Percentiles rank a stretch among this genome's conserved stretches.
These are phyloP conservation scores for Fusarium papillatum DNA, from an alignment of 2,329 filamentous ascomycete genomes.

Conservation along the genomic window DNA sequence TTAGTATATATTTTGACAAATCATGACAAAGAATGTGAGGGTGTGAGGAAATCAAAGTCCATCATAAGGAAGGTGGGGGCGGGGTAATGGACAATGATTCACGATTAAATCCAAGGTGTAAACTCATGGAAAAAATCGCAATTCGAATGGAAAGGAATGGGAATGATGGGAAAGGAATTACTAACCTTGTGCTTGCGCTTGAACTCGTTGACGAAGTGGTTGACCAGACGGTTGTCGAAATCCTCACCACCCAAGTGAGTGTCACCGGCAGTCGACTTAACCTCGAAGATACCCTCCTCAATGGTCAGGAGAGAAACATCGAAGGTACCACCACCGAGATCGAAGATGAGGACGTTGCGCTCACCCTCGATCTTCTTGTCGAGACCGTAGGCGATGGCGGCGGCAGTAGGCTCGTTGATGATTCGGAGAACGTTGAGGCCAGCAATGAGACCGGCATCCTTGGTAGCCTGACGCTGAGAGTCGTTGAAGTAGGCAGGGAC, in stretches of 20 bases:
- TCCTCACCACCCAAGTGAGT: constrained; percentile 97
- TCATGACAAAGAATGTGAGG: neutral
- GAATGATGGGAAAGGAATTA: neutral
- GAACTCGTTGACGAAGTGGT: constrained; percentile 98
- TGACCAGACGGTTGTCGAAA: constrained; percentile 95
- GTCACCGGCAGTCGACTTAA: constrained; percentile 98
- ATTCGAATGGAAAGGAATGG: neutral
- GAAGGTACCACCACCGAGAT: constrained; percentile 99
- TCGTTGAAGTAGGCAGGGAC: constrained; percentile 99
- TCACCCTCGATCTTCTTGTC: constrained; percentile 98
- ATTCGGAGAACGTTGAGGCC: constrained; percentile 99
- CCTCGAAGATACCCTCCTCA: constrained; percentile 99
- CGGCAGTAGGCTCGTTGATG: constrained; percentile 99
- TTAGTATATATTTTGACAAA: constrained; percentile 23
- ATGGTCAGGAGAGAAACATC: constrained; percentile 99
- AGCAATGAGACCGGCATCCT: constrained; percentile 98
- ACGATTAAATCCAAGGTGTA: neutral
- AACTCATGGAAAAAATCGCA: neutral
- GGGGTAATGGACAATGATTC: neutral
- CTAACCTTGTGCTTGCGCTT: constrained; percentile 72
- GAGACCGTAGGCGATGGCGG: constrained; percentile 98
- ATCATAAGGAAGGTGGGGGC: neutral
- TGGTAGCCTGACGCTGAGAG: constrained; percentile 99
- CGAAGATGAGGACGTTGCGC: constrained; percentile 99
- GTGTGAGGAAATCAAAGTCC: neutral